phyloP scores from a whole-genome alignment of 1,284 basidiomycete genomes.

The Rhodotorula sp. region DNA sequence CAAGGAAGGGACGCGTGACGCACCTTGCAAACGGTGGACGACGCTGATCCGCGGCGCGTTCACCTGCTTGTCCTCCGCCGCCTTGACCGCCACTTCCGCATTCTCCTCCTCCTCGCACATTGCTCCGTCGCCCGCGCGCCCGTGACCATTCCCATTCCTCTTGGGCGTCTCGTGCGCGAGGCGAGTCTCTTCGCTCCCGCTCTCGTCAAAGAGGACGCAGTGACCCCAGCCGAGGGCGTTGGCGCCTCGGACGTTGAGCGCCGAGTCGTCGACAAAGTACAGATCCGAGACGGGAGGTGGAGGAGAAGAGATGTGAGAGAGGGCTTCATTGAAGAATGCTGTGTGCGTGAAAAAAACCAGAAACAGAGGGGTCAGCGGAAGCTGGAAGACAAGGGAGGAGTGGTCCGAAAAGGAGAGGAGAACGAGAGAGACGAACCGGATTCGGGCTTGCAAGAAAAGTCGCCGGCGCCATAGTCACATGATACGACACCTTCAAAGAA shows the following conservation, averaged over 20 bases:
- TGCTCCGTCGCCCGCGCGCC: background rate
- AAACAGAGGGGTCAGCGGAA: background rate
- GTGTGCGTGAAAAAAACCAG: background rate
- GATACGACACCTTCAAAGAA: constrained; percentile 50
- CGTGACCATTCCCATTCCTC: background rate
- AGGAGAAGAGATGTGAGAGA: constrained; percentile 21
- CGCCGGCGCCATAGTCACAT: constrained; percentile 49
- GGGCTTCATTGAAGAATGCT: constrained; percentile 37
- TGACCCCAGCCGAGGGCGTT: constrained; percentile 41
- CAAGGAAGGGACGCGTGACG: background rate
- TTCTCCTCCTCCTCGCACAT: constrained; percentile 23
- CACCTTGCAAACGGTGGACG: constrained; percentile 27
- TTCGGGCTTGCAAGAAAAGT: constrained; percentile 52
- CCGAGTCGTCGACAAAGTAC: constrained; percentile 44
- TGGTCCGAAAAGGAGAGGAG: background rate
- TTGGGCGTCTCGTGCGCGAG: constrained; percentile 20
- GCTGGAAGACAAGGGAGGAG: too few relatives aligned
- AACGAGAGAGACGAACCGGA: constrained; percentile 1
- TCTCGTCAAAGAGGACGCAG: constrained; percentile 43
- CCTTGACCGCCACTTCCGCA: constrained; percentile 12
- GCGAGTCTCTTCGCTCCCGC: constrained; percentile 20
- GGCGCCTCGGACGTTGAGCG: constrained; percentile 41
- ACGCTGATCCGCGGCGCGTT: constrained; percentile 27
- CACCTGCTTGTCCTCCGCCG: background rate
- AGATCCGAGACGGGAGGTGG: constrained; percentile 14